Evolutionary conservation across 192 early-diverging fungal genomes (phyloP), one percentile per base, ranked within the genome.

Genomic region (Backusella psychrophila): DNA sequence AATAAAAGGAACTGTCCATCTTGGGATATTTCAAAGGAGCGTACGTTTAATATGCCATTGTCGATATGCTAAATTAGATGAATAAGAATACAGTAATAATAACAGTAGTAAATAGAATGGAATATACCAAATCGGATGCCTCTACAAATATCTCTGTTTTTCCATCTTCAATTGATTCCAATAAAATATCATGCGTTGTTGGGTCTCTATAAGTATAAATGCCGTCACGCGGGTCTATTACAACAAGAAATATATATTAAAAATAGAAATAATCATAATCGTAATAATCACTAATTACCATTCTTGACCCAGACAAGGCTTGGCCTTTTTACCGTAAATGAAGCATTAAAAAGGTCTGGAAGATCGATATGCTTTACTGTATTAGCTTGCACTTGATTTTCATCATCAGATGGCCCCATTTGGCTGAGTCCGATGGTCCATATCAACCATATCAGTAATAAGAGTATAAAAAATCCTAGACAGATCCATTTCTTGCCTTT

Each of bases 1-100:
- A 97, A 80, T 56, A 98, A 85, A 23, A 98, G 72, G 76, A 92
- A 94, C 75, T 93, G 81, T 75, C 90, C 86, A 78, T 96, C 94
- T 31, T 90, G 82, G 5, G 96, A 97, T n/a, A 95, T 85, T 11
- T 82, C 83, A 79, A 87, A 92, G 31, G 76, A 74, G 74, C 87
- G 86, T 65, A 76, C 38, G 0, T 73, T 59, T 35, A 84, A 21
- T 19, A 66, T 44, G 1, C 69, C 23, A 26, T 67, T 31, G 5
- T 72, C 59, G 17, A 73, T 26, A 46, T 36, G 8, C 71, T 71
- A 78, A 39, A 31, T 56, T 33, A 15, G 19, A 67, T 36, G 35
- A 5, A 72, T 36, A 19, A 34, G 41, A n/a, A 15, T 33, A 38
- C 38, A 63, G 29, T 36, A 14, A 52, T 46, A 46, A 46, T 39